Conservation (phyloP, 2,329 filamentous ascomycete genomes). For the Penicillium sp. region DNA sequence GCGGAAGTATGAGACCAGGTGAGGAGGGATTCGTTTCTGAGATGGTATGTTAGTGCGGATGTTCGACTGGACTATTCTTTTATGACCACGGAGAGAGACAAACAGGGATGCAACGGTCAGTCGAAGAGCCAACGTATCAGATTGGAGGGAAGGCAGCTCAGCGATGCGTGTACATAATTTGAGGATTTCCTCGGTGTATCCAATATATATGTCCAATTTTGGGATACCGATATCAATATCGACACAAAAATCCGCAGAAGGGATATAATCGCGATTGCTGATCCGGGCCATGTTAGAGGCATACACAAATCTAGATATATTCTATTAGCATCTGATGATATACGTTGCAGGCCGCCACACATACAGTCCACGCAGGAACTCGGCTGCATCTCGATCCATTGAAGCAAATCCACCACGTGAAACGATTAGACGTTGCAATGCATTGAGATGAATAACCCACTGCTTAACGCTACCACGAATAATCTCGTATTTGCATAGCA, state of each 20-base stretch:
- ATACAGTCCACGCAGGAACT: constrained; percentile 38
- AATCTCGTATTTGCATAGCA: constrained; percentile 41
- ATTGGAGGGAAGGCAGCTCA: constrained; percentile 26
- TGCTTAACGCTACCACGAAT: constrained; percentile 40
- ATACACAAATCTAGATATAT: constrained; percentile 33
- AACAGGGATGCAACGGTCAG: constrained; percentile 32
- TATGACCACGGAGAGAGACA: neutral
- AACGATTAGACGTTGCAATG: constrained; percentile 33
- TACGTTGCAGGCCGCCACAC: neutral
- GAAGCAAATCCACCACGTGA: constrained; percentile 33
- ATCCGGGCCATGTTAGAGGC: constrained; percentile 36
- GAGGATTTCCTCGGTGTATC: constrained; percentile 38
- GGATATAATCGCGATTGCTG: constrained; percentile 30
- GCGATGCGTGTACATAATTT: constrained; percentile 35
- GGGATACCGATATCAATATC: constrained; percentile 25
- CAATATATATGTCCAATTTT: constrained; percentile 39
- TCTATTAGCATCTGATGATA: neutral
- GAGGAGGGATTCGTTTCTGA: constrained; percentile 33
- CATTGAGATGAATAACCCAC: constrained; percentile 38
- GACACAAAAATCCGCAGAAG: constrained; percentile 12
- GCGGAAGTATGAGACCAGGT: constrained; percentile 31
- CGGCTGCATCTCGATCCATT: constrained; percentile 31
- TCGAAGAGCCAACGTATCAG: constrained; percentile 23
- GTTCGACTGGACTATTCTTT: neutral
- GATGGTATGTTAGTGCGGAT: neutral